phyloP scores from a whole-genome alignment of 2,329 filamentous ascomycete species.

The Thelonectria discophora region DNA sequence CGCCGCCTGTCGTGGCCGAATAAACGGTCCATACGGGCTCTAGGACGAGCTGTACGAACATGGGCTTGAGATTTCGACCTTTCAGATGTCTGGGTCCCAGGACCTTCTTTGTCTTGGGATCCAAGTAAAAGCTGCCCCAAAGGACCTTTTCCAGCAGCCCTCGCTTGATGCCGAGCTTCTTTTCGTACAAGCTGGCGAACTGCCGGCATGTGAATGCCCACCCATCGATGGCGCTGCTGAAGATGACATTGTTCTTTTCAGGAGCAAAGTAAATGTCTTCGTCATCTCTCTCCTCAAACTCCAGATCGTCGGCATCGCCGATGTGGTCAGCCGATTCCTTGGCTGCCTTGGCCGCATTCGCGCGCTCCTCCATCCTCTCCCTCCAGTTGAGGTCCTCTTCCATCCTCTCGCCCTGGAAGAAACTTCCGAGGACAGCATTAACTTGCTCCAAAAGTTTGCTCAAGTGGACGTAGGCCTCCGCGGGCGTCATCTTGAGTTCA shows the following conservation, averaged over 20 bases:
- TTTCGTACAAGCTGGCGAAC: constrained; percentile 93
- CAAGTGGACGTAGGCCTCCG: constrained; percentile 88
- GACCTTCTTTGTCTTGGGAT: constrained; percentile 96
- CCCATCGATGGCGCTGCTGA: constrained; percentile 96
- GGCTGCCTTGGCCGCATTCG: constrained; percentile 73
- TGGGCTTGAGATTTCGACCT: constrained; percentile 88
- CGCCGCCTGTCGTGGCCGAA: constrained; percentile 84
- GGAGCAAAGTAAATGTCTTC: constrained; percentile 98
- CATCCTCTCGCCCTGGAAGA: constrained; percentile 98
- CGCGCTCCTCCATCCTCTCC: constrained; percentile 87
- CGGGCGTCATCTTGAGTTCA: constrained; percentile 91
- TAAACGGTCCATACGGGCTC: constrained; percentile 98
- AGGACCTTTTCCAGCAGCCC: constrained; percentile 89
- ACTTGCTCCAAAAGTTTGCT: constrained; percentile 93
- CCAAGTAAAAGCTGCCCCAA: constrained; percentile 96
- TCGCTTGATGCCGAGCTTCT: constrained; percentile 94
- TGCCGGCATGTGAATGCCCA: constrained; percentile 98
- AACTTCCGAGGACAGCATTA: constrained; percentile 95
- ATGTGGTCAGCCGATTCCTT: constrained; percentile 64
- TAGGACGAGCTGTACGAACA: constrained; percentile 96
- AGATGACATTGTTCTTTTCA: constrained; percentile 99
- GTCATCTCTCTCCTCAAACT: constrained; percentile 91
- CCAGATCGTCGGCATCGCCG: constrained; percentile 65
- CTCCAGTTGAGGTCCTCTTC: constrained; percentile 97
- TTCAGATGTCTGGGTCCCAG: constrained; percentile 92